A percentile compares a stretch with the other conserved stretches of the same genome.
These are phyloP conservation scores for Senna siamea DNA, from an alignment of 306 rosid genomes.

Conservation along the genomic window DNA sequence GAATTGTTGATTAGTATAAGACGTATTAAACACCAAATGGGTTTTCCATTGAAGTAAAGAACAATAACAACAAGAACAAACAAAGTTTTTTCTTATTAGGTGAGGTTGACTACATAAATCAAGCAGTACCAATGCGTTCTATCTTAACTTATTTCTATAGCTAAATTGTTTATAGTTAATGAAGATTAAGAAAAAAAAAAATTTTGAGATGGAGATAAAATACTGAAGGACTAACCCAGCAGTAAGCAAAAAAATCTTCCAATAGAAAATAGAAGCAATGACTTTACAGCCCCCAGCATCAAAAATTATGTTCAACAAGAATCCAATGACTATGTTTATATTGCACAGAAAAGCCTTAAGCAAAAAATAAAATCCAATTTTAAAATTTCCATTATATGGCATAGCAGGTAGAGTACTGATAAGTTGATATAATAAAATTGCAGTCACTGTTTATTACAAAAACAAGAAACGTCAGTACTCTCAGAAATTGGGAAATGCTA, in stretches of 20 bases:
- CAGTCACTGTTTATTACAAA: not conserved
- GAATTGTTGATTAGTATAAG: not conserved
- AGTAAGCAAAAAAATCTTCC: not conserved
- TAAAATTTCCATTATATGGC: not conserved
- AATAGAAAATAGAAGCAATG: not conserved
- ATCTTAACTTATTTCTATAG: no score
- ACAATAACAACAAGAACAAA: no score
- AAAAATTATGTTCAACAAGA: not conserved
- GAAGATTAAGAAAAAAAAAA: not conserved
- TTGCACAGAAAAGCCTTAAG: not conserved
- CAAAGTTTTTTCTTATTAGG: no score
- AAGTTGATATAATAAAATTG: slow-evolving; percentile 6
- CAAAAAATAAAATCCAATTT: not conserved
- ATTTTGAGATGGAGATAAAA: not conserved
- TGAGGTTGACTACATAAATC: no score
- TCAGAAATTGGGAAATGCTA: no score
- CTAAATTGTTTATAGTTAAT: no score
- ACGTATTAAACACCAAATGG: not conserved
- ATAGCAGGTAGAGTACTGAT: not conserved
- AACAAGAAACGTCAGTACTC: no score
- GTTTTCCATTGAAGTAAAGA: not conserved
- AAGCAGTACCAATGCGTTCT: no score
- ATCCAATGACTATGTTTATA: no score
- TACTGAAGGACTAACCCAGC: not conserved
- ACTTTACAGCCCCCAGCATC: not conserved